phyloP scores from a whole-genome alignment of 495 filamentous ascomycete genomes.

The Aspergillus diversus region DNA sequence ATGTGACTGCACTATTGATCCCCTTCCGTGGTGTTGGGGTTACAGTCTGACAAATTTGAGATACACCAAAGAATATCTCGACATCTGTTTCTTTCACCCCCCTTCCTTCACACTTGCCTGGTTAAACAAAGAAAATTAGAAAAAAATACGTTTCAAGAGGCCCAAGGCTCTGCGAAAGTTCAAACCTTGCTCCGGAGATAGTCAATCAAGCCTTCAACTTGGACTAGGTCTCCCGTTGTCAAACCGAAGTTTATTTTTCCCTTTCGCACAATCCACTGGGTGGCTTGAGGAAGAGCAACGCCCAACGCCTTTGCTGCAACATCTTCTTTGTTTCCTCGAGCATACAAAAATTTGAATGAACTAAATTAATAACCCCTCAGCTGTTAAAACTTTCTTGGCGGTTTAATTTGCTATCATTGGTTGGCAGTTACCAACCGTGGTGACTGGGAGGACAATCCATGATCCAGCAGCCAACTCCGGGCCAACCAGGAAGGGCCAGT shows the following conservation, averaged over 20 bases:
- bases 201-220: conserved; percentile 1
- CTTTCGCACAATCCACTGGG: background rate
- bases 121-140: background rate
- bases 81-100: background rate
- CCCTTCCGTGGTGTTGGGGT: conserved; percentile 1
- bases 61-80: conserved; percentile 1
- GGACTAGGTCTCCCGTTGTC: conserved; percentile 4
- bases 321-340: background rate
- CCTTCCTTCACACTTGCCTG: background rate
- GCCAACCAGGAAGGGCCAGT: conserved; percentile 3
- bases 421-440: background rate
- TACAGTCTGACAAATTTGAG: conserved; percentile 16
- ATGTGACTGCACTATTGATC: conserved; percentile 21
- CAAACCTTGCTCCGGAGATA: background rate
- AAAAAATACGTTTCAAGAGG: too few relatives aligned
- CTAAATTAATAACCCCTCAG: background rate
- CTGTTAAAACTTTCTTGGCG: background rate
- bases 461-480: conserved; percentile 4
- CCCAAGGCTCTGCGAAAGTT: background rate
- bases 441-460: conserved; percentile 7
- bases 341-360: background rate
- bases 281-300: background rate
- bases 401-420: background rate
- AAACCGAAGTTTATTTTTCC: conserved; percentile 16
- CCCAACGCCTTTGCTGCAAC: background rate